Base-by-base conservation (phyloP, 371 early-diverging fungal species). In the Haplosporangium sp. region DNA sequence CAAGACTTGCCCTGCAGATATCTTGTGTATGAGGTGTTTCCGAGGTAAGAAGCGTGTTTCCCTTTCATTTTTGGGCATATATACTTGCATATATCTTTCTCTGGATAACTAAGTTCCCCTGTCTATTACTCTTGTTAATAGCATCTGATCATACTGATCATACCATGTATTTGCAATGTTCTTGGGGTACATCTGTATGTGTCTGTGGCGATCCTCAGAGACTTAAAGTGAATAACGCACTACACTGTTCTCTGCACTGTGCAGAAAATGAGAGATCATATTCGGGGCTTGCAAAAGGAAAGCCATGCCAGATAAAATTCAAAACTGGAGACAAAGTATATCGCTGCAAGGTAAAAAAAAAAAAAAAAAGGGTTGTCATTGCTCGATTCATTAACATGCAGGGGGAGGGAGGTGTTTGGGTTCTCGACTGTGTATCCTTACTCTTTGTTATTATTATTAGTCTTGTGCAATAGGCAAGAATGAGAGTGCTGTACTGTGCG, bases 101-200 rank as follows among this genome's bases (percentile, higher is more conserved):
- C 47, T 9, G 4, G 47, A 13, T 42, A 10, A 8, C 10, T 42
- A 42, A 5, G 4, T 52, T 19, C 17, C 2, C 27, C 57, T 57
- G 5, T 35, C 3, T 7, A 8, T 20, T 57, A 8, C n/a, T 6
- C 5, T 57, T 8, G 0, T 0, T 57, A 38, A 45, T 69, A 77
- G 81, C 81, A 3, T 74, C 81, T 1, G 75, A 71, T 19, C 81
- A 79, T 44, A 61, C 65, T 8, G 72, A 79, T 44, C 81, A 79
- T 42, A 66, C 71, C 27, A 74, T 79, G 81, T 79, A 68, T 50
- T 50, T 79, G 19, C 81, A 79, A 20, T 79, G 81, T 60, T 79
- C 81, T 7, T 79, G 81, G 81, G 81, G 75, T 4, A 65, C 63
- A 42, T 74, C 75, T 2, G 63, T 74, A n/a, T 79, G 81, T 19